These are phyloP conservation scores for Ceratonia siliqua DNA, from an alignment of 306 rosid genomes.

Conservation along the genomic window DNA sequence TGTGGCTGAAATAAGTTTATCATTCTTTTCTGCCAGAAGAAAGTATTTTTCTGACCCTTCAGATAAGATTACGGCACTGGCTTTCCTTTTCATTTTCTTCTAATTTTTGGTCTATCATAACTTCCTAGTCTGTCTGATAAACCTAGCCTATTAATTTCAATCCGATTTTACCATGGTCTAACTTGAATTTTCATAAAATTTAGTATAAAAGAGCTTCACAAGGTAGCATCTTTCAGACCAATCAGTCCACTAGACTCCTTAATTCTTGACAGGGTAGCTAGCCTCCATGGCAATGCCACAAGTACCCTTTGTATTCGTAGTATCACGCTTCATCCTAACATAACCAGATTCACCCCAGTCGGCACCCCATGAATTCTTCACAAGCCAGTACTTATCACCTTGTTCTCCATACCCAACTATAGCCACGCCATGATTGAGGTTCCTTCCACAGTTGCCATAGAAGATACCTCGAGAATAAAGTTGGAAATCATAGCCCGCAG, in stretches of 20 bases:
- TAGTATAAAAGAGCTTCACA: neutral
- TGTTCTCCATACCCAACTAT: constrained; percentile 67
- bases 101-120: neutral
- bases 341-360: constrained; percentile 77
- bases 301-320: constrained; percentile 40
- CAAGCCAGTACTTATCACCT: constrained; percentile 60
- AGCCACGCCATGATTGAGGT: constrained; percentile 67
- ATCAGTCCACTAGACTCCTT: constrained; percentile 21
- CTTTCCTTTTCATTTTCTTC: neutral
- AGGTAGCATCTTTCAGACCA: constrained; percentile 32
- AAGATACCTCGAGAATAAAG: constrained; percentile 63
- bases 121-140: constrained; percentile 15
- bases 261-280: constrained; percentile 62
- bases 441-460: constrained; percentile 53
- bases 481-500: constrained; percentile 52
- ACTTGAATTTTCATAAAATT: constrained; percentile 12
- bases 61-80: neutral
- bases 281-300: constrained; percentile 77
- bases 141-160: constrained; percentile 26
- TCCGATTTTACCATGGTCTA: constrained; percentile 15
- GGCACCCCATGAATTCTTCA: constrained; percentile 76
- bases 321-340: constrained; percentile 47
- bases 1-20: neutral
- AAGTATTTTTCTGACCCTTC: neutral
- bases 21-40: neutral